These are phyloP conservation scores for Tardiomyces depauwii DNA, from an alignment of 1,139 yeast genomes.

Conservation along the genomic window DNA sequence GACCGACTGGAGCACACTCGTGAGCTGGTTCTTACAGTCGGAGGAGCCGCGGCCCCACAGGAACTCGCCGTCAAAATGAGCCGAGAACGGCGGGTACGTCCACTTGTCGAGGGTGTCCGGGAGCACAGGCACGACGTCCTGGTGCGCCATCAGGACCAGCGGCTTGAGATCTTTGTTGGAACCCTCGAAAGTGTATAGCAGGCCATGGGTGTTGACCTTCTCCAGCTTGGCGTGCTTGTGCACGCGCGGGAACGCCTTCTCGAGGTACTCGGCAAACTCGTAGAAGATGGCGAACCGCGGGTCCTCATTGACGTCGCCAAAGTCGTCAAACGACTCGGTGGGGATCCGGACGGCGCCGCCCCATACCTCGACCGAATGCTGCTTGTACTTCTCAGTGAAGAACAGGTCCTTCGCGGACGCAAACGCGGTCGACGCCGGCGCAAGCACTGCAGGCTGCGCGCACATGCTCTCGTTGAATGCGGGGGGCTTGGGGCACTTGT, in stretches of 20 bases:
- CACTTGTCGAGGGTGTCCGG: constrained; percentile 44
- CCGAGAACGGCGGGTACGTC: constrained; percentile 62
- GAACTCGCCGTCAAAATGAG: constrained; percentile 46
- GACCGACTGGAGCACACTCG: constrained; percentile 47
- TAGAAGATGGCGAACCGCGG: constrained; percentile 33
- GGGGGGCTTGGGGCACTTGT: background rate
- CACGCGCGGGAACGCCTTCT: constrained; percentile 47
- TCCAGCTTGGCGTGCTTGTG: constrained; percentile 39
- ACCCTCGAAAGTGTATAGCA: constrained; percentile 61
- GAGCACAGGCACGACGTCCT: constrained; percentile 78
- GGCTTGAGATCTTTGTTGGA: constrained; percentile 45
- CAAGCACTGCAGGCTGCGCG: background rate
- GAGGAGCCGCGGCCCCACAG: constrained; percentile 58
- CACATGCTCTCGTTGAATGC: background rate
- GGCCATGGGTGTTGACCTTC: constrained; percentile 53
- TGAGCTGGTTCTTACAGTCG: constrained; percentile 51
- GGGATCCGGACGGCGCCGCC: constrained; percentile 49
- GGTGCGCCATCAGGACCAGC: constrained; percentile 60
- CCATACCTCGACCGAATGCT: constrained; percentile 15
- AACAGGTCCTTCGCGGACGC: constrained; percentile 6
- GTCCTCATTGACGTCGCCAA: constrained; percentile 30
- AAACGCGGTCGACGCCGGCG: background rate
- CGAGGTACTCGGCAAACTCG: constrained; percentile 45
- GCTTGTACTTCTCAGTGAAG: constrained; percentile 14
- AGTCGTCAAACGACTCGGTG: constrained; percentile 49